A percentile compares a stretch with the other conserved stretches of the same genome.
Conservation (phyloP, 495 filamentous ascomycete species). For the Coniosporium apollinis region DNA sequence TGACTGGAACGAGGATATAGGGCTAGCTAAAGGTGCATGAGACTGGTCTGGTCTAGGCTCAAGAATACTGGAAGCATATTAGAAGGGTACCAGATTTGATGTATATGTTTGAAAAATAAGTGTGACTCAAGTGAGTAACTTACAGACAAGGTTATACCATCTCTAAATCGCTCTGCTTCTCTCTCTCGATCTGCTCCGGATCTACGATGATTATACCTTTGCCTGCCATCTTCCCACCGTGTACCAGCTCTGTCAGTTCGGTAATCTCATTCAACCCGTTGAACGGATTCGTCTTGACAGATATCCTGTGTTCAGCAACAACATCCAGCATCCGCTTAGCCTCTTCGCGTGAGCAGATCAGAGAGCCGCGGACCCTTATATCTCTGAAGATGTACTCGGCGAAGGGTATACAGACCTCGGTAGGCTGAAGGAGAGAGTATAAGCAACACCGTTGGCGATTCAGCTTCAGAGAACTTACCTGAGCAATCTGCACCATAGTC, state of each 20-base stretch:
- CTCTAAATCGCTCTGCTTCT: too few species aligned
- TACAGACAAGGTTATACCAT: too few species aligned
- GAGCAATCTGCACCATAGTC: conserved; percentile 36
- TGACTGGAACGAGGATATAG: too few species aligned
- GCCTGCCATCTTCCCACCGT: conserved; percentile 34
- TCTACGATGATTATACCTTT: conserved; percentile 39
- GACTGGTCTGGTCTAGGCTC: too few species aligned
- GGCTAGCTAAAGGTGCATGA: too few species aligned
- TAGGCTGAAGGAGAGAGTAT: conserved; percentile 19
- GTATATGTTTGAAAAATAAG: too few species aligned
- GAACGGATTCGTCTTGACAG: conserved; percentile 33
- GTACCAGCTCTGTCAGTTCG: conserved; percentile 30
- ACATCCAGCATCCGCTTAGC: conserved; percentile 32
- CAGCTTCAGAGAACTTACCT: conserved; percentile 16
- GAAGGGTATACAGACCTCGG: conserved; percentile 33
- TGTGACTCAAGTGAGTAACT: too few species aligned
- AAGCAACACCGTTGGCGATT: too few species aligned
- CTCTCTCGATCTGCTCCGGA: conserved; percentile 14
- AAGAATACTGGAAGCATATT: too few species aligned
- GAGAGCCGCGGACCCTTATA: conserved; percentile 31
- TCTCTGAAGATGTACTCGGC: conserved; percentile 37
- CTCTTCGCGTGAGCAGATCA: conserved; percentile 31
- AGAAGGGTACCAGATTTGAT: too few species aligned
- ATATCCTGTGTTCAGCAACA: conserved; percentile 33
- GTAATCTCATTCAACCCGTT: conserved; percentile 34